Percentiles rank a stretch among this genome's conserved stretches.
Conservation (phyloP, 192 early-diverging fungal genomes). For the Haplosporangium gracile region DNA sequence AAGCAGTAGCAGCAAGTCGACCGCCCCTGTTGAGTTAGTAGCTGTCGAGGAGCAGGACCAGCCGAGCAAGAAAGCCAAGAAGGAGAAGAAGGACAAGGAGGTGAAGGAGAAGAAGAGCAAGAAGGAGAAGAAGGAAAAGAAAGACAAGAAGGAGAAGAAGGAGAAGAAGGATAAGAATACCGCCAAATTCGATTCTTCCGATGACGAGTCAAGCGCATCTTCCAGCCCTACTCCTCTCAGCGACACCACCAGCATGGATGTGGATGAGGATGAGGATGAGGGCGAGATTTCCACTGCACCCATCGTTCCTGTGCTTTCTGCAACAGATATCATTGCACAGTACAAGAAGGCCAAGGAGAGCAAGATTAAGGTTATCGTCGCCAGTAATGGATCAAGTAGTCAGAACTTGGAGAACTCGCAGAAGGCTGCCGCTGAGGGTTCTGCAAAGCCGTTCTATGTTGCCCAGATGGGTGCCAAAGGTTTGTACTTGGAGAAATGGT, state of each 20-base stretch:
- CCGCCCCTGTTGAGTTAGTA: background rate
- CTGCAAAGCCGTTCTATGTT: background rate
- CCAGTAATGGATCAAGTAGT: background rate
- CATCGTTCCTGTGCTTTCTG: background rate
- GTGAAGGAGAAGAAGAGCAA: slow-evolving; percentile 21
- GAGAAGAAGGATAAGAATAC: slow-evolving; percentile 28
- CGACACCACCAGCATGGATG: slow-evolving; percentile 5
- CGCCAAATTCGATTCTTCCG: background rate
- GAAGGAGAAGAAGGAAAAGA: slow-evolving; percentile 21
- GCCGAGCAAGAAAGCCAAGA: slow-evolving; percentile 24
- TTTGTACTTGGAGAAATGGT: background rate
- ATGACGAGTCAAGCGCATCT: slow-evolving; percentile 2
- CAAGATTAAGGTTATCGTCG: slow-evolving; percentile 13
- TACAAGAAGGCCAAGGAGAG: slow-evolving; percentile 20
- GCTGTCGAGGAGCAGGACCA: background rate
- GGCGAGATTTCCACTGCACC: background rate
- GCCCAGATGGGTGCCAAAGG: background rate
- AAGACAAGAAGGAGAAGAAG: slow-evolving; percentile 32
- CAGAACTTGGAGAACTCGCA: background rate
- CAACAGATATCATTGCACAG: background rate
- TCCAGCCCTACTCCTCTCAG: background rate
- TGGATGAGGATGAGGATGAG: background rate
- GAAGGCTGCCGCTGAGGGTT: background rate
- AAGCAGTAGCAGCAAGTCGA: background rate
- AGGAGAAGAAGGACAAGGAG: slow-evolving; percentile 13